Conservation (phyloP, 257 asterid species). For the Solanum paucissectum region DNA sequence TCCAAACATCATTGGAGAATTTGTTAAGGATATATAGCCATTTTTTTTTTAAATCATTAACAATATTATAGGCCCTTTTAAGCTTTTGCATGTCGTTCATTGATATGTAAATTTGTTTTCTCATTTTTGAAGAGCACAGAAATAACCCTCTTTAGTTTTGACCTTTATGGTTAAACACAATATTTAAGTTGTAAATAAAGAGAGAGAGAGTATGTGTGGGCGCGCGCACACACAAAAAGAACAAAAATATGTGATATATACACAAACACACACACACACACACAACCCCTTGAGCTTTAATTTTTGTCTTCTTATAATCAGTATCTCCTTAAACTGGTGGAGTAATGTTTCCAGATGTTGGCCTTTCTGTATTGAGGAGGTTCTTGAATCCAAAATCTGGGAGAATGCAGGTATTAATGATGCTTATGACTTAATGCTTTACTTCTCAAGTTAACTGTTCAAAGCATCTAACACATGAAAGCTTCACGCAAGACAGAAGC, state of each 20-base stretch:
- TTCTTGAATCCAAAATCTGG: constrained; percentile 56
- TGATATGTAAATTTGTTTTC: background rate
- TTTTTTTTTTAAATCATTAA: background rate
- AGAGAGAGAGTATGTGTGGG: background rate
- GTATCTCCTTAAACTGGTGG: background rate
- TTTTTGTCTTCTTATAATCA: background rate
- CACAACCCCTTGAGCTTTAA: background rate
- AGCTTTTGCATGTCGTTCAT: background rate
- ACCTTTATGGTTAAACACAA: background rate
- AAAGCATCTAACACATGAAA: constrained; percentile 27
- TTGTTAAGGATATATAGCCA: background rate
- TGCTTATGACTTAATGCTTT: background rate
- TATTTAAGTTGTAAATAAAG: background rate
- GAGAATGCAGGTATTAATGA: constrained; percentile 42
- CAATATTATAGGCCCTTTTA: background rate
- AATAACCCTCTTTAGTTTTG: background rate
- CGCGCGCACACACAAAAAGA: background rate
- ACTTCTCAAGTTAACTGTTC: constrained; percentile 2
- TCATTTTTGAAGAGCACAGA: background rate
- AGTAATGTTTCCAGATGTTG: constrained; percentile 50
- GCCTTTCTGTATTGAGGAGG: constrained; percentile 79
- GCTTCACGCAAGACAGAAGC: constrained; percentile 66
- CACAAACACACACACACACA: too few species aligned
- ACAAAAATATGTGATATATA: background rate
- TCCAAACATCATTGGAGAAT: background rate